Conservation (phyloP, 1,284 basidiomycete species). For the Termitomyces sp. region DNA sequence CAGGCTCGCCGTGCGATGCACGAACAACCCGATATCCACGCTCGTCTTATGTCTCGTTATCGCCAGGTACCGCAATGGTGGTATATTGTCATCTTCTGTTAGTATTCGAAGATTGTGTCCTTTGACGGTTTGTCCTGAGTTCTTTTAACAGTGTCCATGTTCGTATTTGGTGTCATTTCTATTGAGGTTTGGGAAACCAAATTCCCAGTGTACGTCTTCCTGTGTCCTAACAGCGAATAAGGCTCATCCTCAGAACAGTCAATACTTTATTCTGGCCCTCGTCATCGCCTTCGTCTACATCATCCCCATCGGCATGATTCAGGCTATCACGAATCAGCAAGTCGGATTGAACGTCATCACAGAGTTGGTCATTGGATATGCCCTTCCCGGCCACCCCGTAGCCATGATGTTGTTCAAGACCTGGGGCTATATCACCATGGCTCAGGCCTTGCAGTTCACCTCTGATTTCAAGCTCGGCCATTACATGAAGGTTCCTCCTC, state of each 20-base stretch:
- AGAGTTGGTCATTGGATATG: constrained; percentile 49
- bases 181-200: constrained; percentile 51
- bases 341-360: constrained; percentile 57
- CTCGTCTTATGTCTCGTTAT: constrained; percentile 78
- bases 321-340: constrained; percentile 61
- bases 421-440: constrained; percentile 44
- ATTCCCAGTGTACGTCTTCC: constrained; percentile 30
- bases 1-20: constrained; percentile 58
- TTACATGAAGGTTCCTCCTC: constrained; percentile 64
- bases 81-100: constrained; percentile 48
- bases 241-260: constrained; percentile 15
- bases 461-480: constrained; percentile 69
- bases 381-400: constrained; percentile 48
- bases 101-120: constrained; percentile 12
- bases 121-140: not conserved
- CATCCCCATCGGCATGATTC: constrained; percentile 65
- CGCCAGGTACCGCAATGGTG: constrained; percentile 75
- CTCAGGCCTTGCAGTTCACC: constrained; percentile 48
- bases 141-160: constrained; percentile 34
- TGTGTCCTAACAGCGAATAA: not conserved
- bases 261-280: constrained; percentile 44
- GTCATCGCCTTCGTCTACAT: constrained; percentile 52
- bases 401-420: constrained; percentile 62
- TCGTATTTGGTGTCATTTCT: constrained; percentile 45
- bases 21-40: constrained; percentile 85